Percentiles rank a stretch among this genome's conserved stretches.
These are phyloP conservation scores for Coleophoma eucalyptorum DNA, from an alignment of 2,329 filamentous ascomycete genomes.

Conservation along the genomic window DNA sequence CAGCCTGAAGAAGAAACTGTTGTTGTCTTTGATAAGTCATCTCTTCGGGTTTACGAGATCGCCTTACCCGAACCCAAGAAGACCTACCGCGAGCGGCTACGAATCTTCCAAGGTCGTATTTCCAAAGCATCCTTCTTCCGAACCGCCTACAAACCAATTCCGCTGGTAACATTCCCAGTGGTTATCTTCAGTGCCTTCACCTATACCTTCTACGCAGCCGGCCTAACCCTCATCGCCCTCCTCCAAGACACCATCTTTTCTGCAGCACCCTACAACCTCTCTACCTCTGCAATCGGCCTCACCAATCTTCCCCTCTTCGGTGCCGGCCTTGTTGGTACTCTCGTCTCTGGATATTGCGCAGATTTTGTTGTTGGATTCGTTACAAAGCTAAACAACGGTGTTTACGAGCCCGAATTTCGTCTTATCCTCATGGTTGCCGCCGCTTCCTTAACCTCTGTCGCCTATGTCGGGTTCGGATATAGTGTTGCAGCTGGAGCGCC, in stretches of 20 bases:
- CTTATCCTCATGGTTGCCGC: conserved; percentile 33
- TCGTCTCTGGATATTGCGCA: conserved; percentile 29
- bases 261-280: conserved; percentile 15
- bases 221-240: conserved; percentile 19
- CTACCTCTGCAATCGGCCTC: conserved; percentile 14
- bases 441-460: conserved; percentile 27
- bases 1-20: neutral
- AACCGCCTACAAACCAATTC: conserved; percentile 20
- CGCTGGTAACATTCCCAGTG: conserved; percentile 18
- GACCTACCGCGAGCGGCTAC: neutral
- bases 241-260: conserved; percentile 18
- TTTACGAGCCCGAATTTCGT: conserved; percentile 52
- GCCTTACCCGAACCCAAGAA: conserved; percentile 1
- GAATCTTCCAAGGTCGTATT: conserved; percentile 21
- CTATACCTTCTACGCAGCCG: conserved; percentile 13
- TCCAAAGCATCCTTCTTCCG: conserved; percentile 22
- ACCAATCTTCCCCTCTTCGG: conserved; percentile 18
- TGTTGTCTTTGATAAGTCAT: conserved; percentile 3
- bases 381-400: conserved; percentile 43
- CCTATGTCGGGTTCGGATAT: conserved; percentile 34
- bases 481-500: conserved; percentile 24
- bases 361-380: conserved; percentile 37
- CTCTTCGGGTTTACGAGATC: conserved; percentile 2
- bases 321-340: conserved; percentile 30
- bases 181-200: conserved; percentile 4